A percentile compares a stretch with the other conserved stretches of the same genome.
These are phyloP conservation scores for Cordyceps javanica DNA, from an alignment of 2,329 filamentous ascomycete species.

Conservation along the genomic window DNA sequence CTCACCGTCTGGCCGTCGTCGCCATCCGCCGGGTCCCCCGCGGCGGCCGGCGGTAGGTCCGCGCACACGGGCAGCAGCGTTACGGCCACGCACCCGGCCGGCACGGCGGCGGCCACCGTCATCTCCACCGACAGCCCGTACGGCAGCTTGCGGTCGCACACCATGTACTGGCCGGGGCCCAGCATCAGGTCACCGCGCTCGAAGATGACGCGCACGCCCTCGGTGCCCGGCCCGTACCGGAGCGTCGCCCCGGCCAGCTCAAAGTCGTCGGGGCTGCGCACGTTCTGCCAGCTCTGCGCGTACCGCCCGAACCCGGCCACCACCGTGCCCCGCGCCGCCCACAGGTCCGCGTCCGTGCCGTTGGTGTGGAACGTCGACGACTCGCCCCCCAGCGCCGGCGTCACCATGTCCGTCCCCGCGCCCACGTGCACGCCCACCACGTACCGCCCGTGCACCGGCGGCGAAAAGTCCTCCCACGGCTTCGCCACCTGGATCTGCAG, in stretches of 20 bases:
- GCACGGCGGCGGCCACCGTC: neutral
- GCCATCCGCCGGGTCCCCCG: neutral
- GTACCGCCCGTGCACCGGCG: neutral
- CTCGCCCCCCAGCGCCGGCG: neutral
- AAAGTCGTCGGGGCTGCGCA: neutral
- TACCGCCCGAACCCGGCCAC: neutral
- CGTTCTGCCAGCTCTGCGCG: neutral
- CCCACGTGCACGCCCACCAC: neutral
- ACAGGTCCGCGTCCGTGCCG: neutral
- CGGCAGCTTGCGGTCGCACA: neutral
- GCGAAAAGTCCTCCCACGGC: neutral
- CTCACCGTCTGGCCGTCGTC: neutral
- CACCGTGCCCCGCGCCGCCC: neutral
- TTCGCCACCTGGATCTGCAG: neutral
- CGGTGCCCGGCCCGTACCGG: conserved; percentile 2
- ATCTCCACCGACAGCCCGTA: conserved; percentile 3
- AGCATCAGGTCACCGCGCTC: neutral
- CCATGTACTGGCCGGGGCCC: conserved; percentile 5
- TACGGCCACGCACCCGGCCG: neutral
- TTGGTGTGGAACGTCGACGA: conserved; percentile 1
- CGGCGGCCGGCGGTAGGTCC: too few relatives aligned
- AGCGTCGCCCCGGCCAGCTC: neutral
- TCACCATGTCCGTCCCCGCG: conserved; percentile 3
- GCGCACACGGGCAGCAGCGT: conserved; percentile 4
- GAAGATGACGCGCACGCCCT: neutral